Evolutionary conservation across 306 rosid genomes (phyloP), one percentile per base, ranked within the genome.

Genomic region (Biancaea sappan): DNA sequence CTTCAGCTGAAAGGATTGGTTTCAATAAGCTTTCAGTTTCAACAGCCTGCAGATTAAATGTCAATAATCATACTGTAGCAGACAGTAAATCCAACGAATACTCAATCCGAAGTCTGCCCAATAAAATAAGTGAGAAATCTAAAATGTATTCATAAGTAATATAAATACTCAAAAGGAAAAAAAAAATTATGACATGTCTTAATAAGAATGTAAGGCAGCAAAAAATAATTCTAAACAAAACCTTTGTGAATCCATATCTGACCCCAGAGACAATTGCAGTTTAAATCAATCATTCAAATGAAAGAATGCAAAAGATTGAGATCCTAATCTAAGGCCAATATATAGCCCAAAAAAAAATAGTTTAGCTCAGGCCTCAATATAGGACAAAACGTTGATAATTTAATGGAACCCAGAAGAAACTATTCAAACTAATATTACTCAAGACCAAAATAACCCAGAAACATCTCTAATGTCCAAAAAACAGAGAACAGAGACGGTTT

Each of bases 11-110:
- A 79, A 91, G 82, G 58, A 94, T 83, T 35, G 95, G 90, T 57
- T 80, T 92, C 59, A 90, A 85, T 70, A 94, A 84, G 64, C 90
- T 90, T 68, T 92, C 99, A 47, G 95, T 83, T 73, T 88, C 95
- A 86, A 94, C 97, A 52, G 84, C 46, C 97, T 92, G 93, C 84
- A 83, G 63, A 80, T 64, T 57, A 82, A 10, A 77, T 53, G 41
- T 48, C 28, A 68, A 50, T 70, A 8, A 63, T 21, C 29, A 63
- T 15, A 35, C 26, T 34, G 26, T 37, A 66, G 64, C 4, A 50
- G 73, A 35, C 24, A 38, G 43, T 44, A 46, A 74, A 28, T 52
- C 15, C 24, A 79, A 66, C 7, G 68, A 65, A 59, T 48, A 64
- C 62, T 29, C 24, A 51, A 60, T 18, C 32, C 22, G 32, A 72